Evolutionary conservation across 805 yeast species (phyloP).

Genomic region (Yueomyces sinensis): DNA sequence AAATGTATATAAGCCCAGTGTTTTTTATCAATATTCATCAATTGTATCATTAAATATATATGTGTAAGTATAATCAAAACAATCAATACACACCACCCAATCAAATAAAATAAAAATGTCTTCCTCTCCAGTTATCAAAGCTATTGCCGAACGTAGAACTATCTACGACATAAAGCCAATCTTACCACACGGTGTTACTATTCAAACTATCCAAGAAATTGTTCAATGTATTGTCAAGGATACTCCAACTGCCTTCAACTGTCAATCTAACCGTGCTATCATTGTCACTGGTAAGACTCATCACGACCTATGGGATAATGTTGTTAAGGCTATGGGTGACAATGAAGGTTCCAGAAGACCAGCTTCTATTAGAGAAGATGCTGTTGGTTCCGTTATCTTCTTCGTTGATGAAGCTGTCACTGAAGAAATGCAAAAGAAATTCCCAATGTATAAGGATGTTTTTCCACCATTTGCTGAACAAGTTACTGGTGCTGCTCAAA

Average conservation of each 20-base stretch:
- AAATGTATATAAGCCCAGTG: too few species aligned
- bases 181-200: conserved; percentile 29
- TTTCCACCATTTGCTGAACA: conserved; percentile 39
- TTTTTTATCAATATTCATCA: too few species aligned
- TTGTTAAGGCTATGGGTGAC: conserved; percentile 24
- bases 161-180: conserved; percentile 32
- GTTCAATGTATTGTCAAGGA: conserved; percentile 33
- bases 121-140: conserved; percentile 9
- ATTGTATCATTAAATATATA: too few species aligned
- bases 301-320: conserved; percentile 33
- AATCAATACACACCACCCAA: too few species aligned
- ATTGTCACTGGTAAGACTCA: conserved; percentile 34
- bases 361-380: conserved; percentile 30
- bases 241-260: conserved; percentile 40
- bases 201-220: conserved; percentile 27
- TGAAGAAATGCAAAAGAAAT: conserved; percentile 28
- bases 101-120: too few species aligned
- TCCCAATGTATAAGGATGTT: conserved; percentile 30
- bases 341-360: conserved; percentile 30
- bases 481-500: conserved; percentile 37
- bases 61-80: too few species aligned
- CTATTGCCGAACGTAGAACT: conserved; percentile 33
- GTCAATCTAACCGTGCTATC: conserved; percentile 36
- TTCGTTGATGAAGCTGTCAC: conserved; percentile 31
- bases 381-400: conserved; percentile 37